phyloP scores from a whole-genome alignment of 306 rosid genomes.

The Rosa rugosa region DNA sequence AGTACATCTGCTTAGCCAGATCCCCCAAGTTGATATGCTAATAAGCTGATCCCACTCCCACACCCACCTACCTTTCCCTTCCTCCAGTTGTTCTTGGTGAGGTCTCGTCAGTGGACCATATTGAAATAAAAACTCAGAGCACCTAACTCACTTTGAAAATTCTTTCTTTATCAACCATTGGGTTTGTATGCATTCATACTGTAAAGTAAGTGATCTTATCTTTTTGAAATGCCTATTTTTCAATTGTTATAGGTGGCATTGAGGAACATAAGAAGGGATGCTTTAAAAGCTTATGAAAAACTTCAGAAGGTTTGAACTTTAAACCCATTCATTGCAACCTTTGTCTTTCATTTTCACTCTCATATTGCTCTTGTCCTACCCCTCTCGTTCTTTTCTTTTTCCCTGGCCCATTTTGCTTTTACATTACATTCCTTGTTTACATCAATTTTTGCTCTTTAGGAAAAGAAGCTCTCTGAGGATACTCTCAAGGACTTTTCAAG shows the following conservation, averaged over 20 bases:
- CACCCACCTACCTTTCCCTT: background rate
- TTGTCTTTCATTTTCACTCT: conserved; percentile 16
- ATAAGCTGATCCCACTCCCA: background rate
- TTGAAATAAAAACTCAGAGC: background rate
- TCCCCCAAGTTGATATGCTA: conserved; percentile 17
- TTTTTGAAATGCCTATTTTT: conserved; percentile 26
- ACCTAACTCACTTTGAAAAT: background rate
- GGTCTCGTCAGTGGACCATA: background rate
- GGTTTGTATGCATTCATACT: background rate
- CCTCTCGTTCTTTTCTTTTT: background rate
- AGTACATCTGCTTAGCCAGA: conserved; percentile 5
- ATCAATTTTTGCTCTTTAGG: conserved; percentile 43
- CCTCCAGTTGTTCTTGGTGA: background rate
- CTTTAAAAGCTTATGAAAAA: conserved; percentile 84
- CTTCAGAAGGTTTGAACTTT: conserved; percentile 83
- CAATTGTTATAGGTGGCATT: conserved; percentile 67
- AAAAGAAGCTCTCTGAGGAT: conserved; percentile 88
- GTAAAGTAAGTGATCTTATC: conserved; percentile 11
- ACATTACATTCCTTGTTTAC: conserved; percentile 13
- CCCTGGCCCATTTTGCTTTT: conserved; percentile 7
- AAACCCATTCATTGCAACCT: conserved; percentile 19
- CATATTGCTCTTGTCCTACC: background rate
- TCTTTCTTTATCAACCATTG: background rate
- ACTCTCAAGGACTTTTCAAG: conserved; percentile 79
- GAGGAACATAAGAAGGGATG: conserved; percentile 97